Evolutionary conservation across 495 filamentous ascomycete genomes (phyloP).

Genomic region (Trichoderma reesei): DNA sequence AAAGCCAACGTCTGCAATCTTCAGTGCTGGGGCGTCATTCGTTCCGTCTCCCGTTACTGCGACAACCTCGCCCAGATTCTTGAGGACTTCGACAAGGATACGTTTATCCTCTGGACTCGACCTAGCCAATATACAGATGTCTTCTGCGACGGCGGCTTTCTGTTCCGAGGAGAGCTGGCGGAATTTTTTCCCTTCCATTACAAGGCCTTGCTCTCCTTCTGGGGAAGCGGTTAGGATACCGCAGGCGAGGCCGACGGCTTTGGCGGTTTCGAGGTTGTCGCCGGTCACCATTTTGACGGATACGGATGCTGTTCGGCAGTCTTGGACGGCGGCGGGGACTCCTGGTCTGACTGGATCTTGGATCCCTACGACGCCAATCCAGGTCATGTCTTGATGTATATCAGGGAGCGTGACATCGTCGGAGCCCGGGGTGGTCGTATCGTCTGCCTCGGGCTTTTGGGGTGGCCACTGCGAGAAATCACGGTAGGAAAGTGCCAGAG

Average conservation of each 20-base stretch:
- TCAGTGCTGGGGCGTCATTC: constrained; percentile 82
- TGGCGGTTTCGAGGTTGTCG: constrained; percentile 77
- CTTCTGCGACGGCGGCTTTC: constrained; percentile 61
- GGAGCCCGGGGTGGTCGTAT: not conserved
- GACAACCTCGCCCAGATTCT: constrained; percentile 80
- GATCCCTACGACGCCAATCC: constrained; percentile 64
- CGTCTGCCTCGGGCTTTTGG: not conserved
- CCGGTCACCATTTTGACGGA: constrained; percentile 87
- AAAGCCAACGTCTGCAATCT: constrained; percentile 81
- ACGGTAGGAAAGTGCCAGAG: constrained; percentile 76
- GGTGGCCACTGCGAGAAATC: constrained; percentile 90
- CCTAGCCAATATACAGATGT: constrained; percentile 72
- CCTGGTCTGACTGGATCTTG: constrained; percentile 65
- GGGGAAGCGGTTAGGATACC: constrained; percentile 53
- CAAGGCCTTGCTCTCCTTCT: constrained; percentile 52
- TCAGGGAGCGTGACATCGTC: constrained; percentile 30
- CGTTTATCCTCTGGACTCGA: constrained; percentile 81
- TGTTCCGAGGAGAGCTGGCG: constrained; percentile 53
- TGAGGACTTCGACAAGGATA: constrained; percentile 66
- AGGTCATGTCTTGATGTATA: constrained; percentile 58
- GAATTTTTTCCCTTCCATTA: constrained; percentile 78
- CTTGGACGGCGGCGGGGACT: constrained; percentile 62
- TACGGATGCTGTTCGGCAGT: constrained; percentile 69
- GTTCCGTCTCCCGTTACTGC: constrained; percentile 91
- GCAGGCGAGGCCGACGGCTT: constrained; percentile 74